Base-by-base conservation (phyloP, 2,329 filamentous ascomycete species). In the Cladosporium sp. region DNA sequence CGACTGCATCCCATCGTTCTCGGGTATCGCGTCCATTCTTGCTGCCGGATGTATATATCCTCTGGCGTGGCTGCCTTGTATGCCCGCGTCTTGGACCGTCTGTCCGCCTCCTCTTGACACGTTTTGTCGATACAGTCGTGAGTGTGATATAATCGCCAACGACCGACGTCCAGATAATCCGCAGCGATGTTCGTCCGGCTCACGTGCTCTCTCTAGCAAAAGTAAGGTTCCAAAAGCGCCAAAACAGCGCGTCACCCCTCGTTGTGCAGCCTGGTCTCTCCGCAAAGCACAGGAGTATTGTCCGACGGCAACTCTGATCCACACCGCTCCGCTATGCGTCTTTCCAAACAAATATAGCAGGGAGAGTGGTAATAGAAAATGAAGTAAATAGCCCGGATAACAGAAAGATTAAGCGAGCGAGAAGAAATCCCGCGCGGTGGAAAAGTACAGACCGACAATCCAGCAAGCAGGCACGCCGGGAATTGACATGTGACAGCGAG, bases 1-100 rank as follows among this genome's bases (percentile, higher is more conserved):
- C 65, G 77, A 74, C 23, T 76, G 76, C 81, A 84, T 84, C 68
- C 82, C 82, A 72, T 84, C 82, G 70, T 84, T 80, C 64, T 79
- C 81, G 7, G 82, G 82, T 68, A 84, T 73, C 10, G 67, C 57
- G 4, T 59, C 49, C 21, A 72, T 70, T 66, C 68, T 69, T 14
- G 32, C n/a, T 16, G 56, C 21, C 21, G 21, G 23, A 2, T 57
- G 54, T 39, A 6, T 32, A n/a, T 28, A 7, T 28, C 25, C 26
- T n/a, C n/a, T 32, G 18, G 16, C 25, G 25, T 21, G 16, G 28
- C 5, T 30, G 23, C 23, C 32, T n/a, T 34, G 54, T 36, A 10
- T 34, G n/a, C 5, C n/a, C 32, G 21, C 16, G 54, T 34, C 23
- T 57, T n/a, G 28, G 23, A 26, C 26, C 23, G 28, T 28, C 28